Evolutionary conservation across 768 basidiomycete genomes (phyloP), one percentile per base, ranked within the genome.

Genomic region (Podaxis sp.): DNA sequence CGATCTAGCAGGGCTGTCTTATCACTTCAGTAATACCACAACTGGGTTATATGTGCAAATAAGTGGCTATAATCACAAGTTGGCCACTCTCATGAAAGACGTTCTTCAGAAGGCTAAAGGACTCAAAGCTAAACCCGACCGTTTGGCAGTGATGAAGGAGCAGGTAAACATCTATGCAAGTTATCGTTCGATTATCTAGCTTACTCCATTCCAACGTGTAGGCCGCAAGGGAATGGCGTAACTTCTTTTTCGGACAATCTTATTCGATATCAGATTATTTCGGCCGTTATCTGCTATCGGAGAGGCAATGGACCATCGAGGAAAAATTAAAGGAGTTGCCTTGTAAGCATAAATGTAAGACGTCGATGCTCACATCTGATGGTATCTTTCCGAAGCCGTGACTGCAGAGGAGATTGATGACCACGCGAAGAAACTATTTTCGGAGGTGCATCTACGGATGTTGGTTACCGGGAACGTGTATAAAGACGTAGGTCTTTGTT

Each of bases 21-120:
- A 95, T 72, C 80, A 75, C 63, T 80, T 95, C 62, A 73, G 80
- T 25, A 76, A 81, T 10, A 81, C 86, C 63, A 77, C 79, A 1
- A 86, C 86, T 11, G 91, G 91, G 1, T 70, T 97, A 51, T 82
- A 77, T 44, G 72, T 97, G 48, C 76, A 80, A 2, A 76, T 93
- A 57, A 82, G 79, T 50, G 97, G 97, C 5, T 98, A 97, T 75
- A 95, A 94, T 68, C 95, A 98, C 74, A 98, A 96, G 73, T 77
- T 93, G 64, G 76, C 84, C 5, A 84, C 90, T 1, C 81, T 98
- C 40, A 80, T 87, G 5, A 76, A 87, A 66, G 80, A 87, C 62
- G 83, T 98, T 55, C 70, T 95, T 47, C 83, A 87, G 62, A 86
- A 84, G 65, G 76, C 89, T 63, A 88, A 83, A 70, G 75, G 74